phyloP scores from a whole-genome alignment of 331 rosid genomes.

The Quercus lobata region DNA sequence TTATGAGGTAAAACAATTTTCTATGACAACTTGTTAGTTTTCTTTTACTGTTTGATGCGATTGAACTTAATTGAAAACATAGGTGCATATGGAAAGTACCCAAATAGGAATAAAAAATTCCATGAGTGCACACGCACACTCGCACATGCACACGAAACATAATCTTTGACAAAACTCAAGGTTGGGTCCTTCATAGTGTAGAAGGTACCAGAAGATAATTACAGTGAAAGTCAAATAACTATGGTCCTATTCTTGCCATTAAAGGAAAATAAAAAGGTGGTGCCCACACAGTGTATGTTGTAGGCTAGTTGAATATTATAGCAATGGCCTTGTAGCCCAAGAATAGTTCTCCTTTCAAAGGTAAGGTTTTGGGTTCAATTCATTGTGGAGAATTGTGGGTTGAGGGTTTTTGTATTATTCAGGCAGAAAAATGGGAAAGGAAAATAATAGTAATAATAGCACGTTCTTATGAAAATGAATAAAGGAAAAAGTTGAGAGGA shows the following conservation, averaged over 20 bases:
- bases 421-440: too few relatives aligned
- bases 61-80: not conserved
- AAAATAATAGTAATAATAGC: too few relatives aligned
- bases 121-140: not conserved
- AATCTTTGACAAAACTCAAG: not conserved
- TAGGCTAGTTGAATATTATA: too few relatives aligned
- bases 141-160: not conserved
- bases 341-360: not conserved
- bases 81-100: not conserved
- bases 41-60: not conserved
- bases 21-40: not conserved
- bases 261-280: too few relatives aligned
- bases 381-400: not conserved
- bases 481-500: too few relatives aligned
- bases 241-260: too few relatives aligned
- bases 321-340: not conserved
- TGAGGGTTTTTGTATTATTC: not conserved
- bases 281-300: too few relatives aligned
- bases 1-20: constrained; percentile 79
- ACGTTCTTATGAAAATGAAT: too few relatives aligned
- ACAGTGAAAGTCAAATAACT: too few relatives aligned
- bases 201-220: not conserved
- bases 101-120: not conserved
- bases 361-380: not conserved
- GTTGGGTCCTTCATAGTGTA: not conserved